These are phyloP conservation scores for Bondarzewia mesenterica DNA, from an alignment of 1,284 basidiomycete genomes.

Conservation along the genomic window DNA sequence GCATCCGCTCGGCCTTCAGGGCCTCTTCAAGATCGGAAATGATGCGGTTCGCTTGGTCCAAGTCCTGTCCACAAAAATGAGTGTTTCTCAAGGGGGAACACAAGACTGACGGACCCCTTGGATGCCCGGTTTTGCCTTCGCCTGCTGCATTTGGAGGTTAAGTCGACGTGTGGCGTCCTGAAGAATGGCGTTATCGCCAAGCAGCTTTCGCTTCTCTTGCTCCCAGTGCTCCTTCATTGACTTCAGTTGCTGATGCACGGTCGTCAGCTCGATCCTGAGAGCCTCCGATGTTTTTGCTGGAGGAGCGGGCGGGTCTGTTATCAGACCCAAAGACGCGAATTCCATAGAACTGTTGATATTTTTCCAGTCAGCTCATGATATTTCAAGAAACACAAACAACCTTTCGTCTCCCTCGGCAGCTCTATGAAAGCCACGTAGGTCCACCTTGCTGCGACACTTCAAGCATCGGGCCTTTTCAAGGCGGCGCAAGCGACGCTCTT, in stretches of 20 bases:
- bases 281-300: conserved; percentile 57
- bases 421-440: conserved; percentile 35
- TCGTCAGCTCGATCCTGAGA: conserved; percentile 45
- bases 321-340: conserved; percentile 35
- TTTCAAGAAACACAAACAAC: conserved; percentile 24
- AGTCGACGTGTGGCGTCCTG: conserved; percentile 61
- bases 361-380: background rate
- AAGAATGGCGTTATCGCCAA: conserved; percentile 63
- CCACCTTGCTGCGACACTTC: conserved; percentile 57
- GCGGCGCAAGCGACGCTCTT: conserved; percentile 52
- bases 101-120: conserved; percentile 40
- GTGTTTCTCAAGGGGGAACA: too few species aligned
- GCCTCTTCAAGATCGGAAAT: conserved; percentile 63
- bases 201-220: conserved; percentile 49
- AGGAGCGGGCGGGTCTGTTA: conserved; percentile 52
- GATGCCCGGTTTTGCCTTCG: conserved; percentile 37
- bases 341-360: conserved; percentile 49
- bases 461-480: conserved; percentile 53
- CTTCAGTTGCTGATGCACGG: conserved; percentile 54
- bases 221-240: conserved; percentile 59
- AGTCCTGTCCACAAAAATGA: conserved; percentile 50
- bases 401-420: conserved; percentile 46
- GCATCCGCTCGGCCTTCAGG: conserved; percentile 57
- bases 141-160: conserved; percentile 48
- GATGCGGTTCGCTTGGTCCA: conserved; percentile 53